phyloP scores from a whole-genome alignment of 2,329 filamentous ascomycete species.

The Apiospora saccharicola region DNA sequence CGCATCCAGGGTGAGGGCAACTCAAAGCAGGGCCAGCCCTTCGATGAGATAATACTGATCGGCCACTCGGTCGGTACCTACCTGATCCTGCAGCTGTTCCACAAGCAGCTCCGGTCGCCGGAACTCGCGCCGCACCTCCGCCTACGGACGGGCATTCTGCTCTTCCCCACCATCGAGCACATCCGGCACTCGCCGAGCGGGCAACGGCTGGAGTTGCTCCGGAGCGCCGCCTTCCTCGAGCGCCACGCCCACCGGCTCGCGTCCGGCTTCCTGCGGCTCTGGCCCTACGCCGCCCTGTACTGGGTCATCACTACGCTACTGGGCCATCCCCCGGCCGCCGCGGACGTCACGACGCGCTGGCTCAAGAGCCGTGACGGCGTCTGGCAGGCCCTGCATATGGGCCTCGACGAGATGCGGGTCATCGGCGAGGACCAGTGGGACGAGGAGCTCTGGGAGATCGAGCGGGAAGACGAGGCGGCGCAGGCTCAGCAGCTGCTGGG shows the following conservation, averaged over 20 bases:
- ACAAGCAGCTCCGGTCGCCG: slow-evolving; percentile 56
- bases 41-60: slow-evolving; percentile 69
- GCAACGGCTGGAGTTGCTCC: slow-evolving; percentile 54
- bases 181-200: slow-evolving; percentile 71
- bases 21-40: slow-evolving; percentile 46
- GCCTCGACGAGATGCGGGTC: slow-evolving; percentile 64
- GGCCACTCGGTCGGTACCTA: slow-evolving; percentile 80
- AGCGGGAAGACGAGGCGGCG: slow-evolving; percentile 38
- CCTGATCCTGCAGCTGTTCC: slow-evolving; percentile 72
- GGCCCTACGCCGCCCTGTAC: slow-evolving; percentile 49
- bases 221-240: slow-evolving; percentile 48
- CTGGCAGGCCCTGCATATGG: slow-evolving; percentile 66
- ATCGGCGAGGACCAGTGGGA: slow-evolving; percentile 68
- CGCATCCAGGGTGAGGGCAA: slow-evolving; percentile 35
- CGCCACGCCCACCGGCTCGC: slow-evolving; percentile 51
- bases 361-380: slow-evolving; percentile 64
- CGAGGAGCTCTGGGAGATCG: slow-evolving; percentile 64
- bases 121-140: slow-evolving; percentile 46
- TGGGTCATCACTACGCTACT: slow-evolving; percentile 53
- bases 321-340: slow-evolving; percentile 57
- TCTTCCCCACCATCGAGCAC: slow-evolving; percentile 80
- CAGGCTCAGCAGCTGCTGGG: neutral
- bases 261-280: slow-evolving; percentile 49
- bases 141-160: slow-evolving; percentile 64
- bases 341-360: slow-evolving; percentile 59